Conservation (phyloP, 2,329 filamentous ascomycete genomes). For the Triangularia verruculosa region DNA sequence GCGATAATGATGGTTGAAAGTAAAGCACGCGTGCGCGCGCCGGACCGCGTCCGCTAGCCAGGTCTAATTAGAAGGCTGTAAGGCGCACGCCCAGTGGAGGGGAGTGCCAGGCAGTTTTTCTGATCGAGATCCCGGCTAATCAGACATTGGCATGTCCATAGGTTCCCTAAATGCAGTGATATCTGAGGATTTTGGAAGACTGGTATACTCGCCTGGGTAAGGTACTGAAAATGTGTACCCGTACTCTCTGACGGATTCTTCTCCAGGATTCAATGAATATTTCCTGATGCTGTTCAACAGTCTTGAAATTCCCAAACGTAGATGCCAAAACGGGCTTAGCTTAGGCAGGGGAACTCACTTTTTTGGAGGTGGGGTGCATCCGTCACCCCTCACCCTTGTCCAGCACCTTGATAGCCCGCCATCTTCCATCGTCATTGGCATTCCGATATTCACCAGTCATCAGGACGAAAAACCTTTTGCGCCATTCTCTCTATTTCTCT, state of each 20-base stretch:
- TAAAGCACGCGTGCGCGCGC: neutral
- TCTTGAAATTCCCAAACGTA: neutral
- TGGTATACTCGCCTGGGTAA: too few relatives aligned
- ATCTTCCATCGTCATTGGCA: neutral
- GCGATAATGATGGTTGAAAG: constrained; percentile 7
- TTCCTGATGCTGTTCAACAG: neutral
- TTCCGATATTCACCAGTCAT: neutral
- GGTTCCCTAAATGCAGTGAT: too few relatives aligned
- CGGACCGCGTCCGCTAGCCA: neutral
- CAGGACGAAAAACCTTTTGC: neutral
- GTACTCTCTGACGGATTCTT: neutral
- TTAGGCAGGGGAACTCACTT: neutral
- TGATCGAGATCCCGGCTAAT: neutral
- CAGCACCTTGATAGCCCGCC: neutral
- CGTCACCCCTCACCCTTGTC: neutral
- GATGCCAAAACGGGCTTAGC: neutral
- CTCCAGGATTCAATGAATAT: neutral
- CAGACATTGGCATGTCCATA: neutral
- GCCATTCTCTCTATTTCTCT: neutral
- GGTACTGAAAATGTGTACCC: too few relatives aligned
- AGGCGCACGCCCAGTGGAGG: neutral
- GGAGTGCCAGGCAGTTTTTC: neutral
- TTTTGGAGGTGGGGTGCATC: neutral
- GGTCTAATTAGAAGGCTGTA: neutral
- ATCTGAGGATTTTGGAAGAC: too few relatives aligned